Percentiles rank a stretch among this genome's conserved stretches.
Evolutionary conservation across 495 filamentous ascomycete species (phyloP).

Genomic region (Tuber indicum): DNA sequence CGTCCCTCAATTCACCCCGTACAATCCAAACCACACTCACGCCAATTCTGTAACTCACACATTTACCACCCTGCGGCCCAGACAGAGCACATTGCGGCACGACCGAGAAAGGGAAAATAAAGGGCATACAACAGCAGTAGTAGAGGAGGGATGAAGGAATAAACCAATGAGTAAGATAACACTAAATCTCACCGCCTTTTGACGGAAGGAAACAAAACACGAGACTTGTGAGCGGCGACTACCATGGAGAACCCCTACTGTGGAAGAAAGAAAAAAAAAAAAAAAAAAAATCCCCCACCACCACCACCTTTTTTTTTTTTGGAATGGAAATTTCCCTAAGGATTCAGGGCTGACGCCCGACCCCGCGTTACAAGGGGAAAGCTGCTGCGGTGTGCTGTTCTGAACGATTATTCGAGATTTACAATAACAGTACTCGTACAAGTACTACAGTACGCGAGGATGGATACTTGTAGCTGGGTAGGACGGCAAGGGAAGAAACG

Average conservation of each 20-base stretch:
- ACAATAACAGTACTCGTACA: background rate
- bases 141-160: background rate
- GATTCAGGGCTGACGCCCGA: background rate
- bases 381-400: background rate
- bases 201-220: background rate
- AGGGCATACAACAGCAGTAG: background rate
- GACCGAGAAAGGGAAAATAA: background rate
- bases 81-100: background rate
- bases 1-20: background rate
- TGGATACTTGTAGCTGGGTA: background rate
- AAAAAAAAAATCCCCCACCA: background rate
- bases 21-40: background rate
- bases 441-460: background rate
- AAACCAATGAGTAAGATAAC: background rate
- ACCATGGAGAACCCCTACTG: background rate
- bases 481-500: background rate
- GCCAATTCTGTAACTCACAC: background rate
- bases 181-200: background rate
- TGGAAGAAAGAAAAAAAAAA: background rate
- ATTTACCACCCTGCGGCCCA: background rate
- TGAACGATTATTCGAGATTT: background rate
- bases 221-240: background rate
- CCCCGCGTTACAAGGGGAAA: background rate
- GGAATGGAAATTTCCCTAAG: background rate
- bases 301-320: background rate